Evolutionary conservation across 2,329 filamentous ascomycete genomes (phyloP), one percentile per base, ranked within the genome.

Genomic region (Lachnellula suecica): DNA sequence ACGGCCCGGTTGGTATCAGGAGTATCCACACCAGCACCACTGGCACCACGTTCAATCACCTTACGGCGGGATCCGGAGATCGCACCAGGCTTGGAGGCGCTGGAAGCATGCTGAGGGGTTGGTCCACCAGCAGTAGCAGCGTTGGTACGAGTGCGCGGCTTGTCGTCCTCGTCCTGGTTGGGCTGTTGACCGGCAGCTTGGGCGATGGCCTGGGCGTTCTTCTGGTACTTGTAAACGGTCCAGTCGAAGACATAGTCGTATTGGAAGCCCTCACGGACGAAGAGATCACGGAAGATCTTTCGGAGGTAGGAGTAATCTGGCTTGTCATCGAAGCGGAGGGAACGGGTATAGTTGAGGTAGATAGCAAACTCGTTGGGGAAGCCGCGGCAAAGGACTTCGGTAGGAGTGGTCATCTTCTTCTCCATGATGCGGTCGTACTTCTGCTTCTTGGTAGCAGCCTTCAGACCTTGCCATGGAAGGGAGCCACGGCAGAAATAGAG

Each of bases 351-450:
- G 87, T 97, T 97, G 59, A 99, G 83, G 75, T 99, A 99, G 74
- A 97, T 97, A 78, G 93, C 92, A 67, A 99, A 99, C 78, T 99
- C 94, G 74, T 97, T 97, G 66, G 94, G 94, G 81, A 99, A 97
- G 63, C 94, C 94, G 72, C 93, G 91, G 86, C 94, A 99, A 45
- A 99, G 89, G 44, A 97, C 92, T 76, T 99, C 93, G 65, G 93
- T 97, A 8, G 94, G 92, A 3, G 94, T 99, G 13, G 94, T 99
- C 94, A 97, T 97, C 90, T 99, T 99, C 87, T 99, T 99, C 83
- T 99, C 94, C 93, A 97, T 97, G 78, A 99, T 99, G 61, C 93
- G 86, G 77, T 99, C 94, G 71, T 99, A 97, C 81, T 99, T 99
- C 79, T 97, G 93, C 87, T 97, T 97, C 86, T 97, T 97, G 63